These are phyloP conservation scores for Withania somnifera DNA, from an alignment of 305 asterid species.

Conservation along the genomic window DNA sequence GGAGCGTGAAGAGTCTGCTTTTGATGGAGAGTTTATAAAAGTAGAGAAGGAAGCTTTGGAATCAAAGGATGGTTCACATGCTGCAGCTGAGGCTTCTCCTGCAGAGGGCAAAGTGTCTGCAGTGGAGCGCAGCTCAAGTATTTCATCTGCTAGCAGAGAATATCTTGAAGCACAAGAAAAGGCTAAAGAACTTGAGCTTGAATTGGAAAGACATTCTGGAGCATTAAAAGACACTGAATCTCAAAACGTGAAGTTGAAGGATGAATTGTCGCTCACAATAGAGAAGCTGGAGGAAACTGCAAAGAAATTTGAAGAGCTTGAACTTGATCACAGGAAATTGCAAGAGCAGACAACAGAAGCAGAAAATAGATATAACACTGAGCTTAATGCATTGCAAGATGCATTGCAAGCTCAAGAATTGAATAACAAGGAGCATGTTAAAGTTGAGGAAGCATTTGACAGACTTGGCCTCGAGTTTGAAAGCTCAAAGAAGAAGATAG, in stretches of 20 bases:
- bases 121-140: slow-evolving; percentile 9
- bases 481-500: slow-evolving; percentile 52
- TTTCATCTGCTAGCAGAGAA: slow-evolving; percentile 34
- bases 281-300: slow-evolving; percentile 33
- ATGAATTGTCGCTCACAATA: slow-evolving; percentile 42
- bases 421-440: slow-evolving; percentile 40
- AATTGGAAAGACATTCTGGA: slow-evolving; percentile 39
- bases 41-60: slow-evolving; percentile 60
- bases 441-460: slow-evolving; percentile 47
- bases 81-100: slow-evolving; percentile 24
- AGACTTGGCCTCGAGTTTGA: slow-evolving; percentile 51
- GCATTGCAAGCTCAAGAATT: slow-evolving; percentile 41
- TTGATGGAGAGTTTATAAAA: slow-evolving; percentile 78
- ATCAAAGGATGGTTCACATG: slow-evolving; percentile 8
- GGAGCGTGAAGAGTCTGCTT: slow-evolving; percentile 35
- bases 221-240: slow-evolving; percentile 51
- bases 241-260: slow-evolving; percentile 39
- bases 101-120: slow-evolving; percentile 15
- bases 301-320: slow-evolving; percentile 39
- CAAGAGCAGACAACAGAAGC: slow-evolving; percentile 38
- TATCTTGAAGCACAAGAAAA: slow-evolving; percentile 64
- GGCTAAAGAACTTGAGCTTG: slow-evolving; percentile 55
- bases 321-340: slow-evolving; percentile 38
- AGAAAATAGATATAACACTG: slow-evolving; percentile 33
- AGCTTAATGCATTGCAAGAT: slow-evolving; percentile 50